These are phyloP conservation scores for Mycena polygramma DNA, from an alignment of 768 basidiomycete genomes.

Conservation along the genomic window DNA sequence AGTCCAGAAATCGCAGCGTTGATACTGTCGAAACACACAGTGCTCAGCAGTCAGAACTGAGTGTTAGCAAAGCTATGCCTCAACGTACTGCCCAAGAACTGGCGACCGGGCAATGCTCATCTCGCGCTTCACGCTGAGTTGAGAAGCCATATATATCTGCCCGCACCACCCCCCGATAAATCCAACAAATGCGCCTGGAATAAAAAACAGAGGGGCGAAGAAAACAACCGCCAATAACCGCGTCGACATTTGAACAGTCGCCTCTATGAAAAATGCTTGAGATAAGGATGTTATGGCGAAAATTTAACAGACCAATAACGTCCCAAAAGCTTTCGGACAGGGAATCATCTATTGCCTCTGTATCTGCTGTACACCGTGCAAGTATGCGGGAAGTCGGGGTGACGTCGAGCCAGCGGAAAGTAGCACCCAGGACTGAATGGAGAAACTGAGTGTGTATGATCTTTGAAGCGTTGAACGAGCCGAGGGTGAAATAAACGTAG, in stretches of 20 bases:
- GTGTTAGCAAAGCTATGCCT: conserved; percentile 43
- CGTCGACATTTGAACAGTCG: neutral
- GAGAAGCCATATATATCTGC: conserved; percentile 59
- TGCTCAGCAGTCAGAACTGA: conserved; percentile 38
- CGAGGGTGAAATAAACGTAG: conserved; percentile 59
- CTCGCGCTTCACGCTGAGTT: conserved; percentile 62
- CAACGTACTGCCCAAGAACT: conserved; percentile 54
- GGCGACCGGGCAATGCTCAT: conserved; percentile 56
- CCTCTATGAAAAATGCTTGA: neutral
- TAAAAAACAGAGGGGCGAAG: conserved; percentile 56
- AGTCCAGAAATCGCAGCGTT: conserved; percentile 58
- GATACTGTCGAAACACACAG: too few species aligned
- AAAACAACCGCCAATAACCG: conserved; percentile 54
- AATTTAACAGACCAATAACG: neutral
- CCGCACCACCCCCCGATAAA: conserved; percentile 59
- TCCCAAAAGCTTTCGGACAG: neutral
- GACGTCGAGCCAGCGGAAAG: neutral
- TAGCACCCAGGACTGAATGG: conserved; percentile 65
- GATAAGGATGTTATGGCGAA: neutral
- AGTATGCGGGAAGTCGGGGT: neutral
- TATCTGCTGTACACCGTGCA: neutral
- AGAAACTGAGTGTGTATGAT: conserved; percentile 66
- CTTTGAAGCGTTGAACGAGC: conserved; percentile 66
- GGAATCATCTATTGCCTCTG: neutral
- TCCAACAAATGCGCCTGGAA: conserved; percentile 58